phyloP scores from a whole-genome alignment of 1,284 basidiomycete genomes.

The Cutaneotrichosporon cutaneum region DNA sequence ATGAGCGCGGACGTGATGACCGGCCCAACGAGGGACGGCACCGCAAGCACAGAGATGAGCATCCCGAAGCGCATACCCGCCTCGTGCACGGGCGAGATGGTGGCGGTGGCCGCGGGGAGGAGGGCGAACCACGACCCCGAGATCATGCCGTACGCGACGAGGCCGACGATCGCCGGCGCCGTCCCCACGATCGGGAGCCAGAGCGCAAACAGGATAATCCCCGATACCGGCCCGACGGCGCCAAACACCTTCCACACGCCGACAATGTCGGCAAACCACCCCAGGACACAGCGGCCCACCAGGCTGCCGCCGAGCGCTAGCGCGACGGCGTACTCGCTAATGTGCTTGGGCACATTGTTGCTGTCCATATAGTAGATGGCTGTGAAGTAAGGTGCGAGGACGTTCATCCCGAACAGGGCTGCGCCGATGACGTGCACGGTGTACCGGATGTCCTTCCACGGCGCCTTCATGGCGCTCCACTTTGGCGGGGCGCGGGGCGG shows the following conservation, averaged over 20 bases:
- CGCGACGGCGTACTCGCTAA: slow-evolving; percentile 41
- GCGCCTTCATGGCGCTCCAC: slow-evolving; percentile 31
- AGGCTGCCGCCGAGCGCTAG: slow-evolving; percentile 44
- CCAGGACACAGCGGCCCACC: slow-evolving; percentile 38
- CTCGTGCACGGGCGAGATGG: slow-evolving; percentile 47
- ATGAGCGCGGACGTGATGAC: slow-evolving; percentile 37
- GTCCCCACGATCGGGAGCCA: slow-evolving; percentile 40
- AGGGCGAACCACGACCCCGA: slow-evolving; percentile 47
- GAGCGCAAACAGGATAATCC: slow-evolving; percentile 38
- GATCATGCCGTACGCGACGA: slow-evolving; percentile 40
- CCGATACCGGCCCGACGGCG: slow-evolving; percentile 24
- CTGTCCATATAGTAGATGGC: slow-evolving; percentile 32
- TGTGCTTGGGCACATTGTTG: slow-evolving; percentile 28
- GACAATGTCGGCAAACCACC: slow-evolving; percentile 39
- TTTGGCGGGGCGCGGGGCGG: slow-evolving; percentile 42
- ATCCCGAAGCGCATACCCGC: slow-evolving; percentile 49
- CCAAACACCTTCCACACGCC: slow-evolving; percentile 46
- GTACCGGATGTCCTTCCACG: slow-evolving; percentile 39
- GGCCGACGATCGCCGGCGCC: slow-evolving; percentile 39
- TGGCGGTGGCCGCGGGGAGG: slow-evolving; percentile 40
- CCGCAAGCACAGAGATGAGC: slow-evolving; percentile 36
- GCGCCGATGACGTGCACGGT: slow-evolving; percentile 35
- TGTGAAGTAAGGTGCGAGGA: slow-evolving; percentile 41
- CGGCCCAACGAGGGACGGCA: slow-evolving; percentile 43
- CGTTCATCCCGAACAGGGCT: slow-evolving; percentile 34